phyloP scores from a whole-genome alignment of 345 rosid genomes.

The Turritis glabra region DNA sequence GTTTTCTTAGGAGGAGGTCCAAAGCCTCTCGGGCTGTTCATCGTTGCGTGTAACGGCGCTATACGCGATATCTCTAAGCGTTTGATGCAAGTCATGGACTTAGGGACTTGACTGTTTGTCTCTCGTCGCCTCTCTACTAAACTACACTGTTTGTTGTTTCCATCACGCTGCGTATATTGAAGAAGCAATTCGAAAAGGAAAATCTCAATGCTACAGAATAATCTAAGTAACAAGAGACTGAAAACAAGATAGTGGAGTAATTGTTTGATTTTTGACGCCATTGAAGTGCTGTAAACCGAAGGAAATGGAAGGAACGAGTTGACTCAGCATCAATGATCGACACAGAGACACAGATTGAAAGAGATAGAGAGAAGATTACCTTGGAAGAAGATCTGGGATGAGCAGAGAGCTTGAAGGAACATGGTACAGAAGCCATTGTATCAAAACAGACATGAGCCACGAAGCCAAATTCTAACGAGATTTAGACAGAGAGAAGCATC shows the following conservation, averaged over 20 bases:
- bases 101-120: constrained; percentile 5
- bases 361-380: constrained; percentile 26
- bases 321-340: not conserved
- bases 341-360: not conserved
- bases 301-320: not conserved
- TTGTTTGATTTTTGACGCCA: not conserved
- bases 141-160: constrained; percentile 11
- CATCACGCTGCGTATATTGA: constrained; percentile 12
- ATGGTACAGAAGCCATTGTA: constrained; percentile 37
- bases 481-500: constrained; percentile 12
- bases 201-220: not conserved
- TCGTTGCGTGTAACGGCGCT: constrained; percentile 50
- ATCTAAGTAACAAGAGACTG: not conserved
- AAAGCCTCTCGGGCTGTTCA: constrained; percentile 78
- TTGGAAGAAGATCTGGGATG: constrained; percentile 32
- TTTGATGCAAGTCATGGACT: constrained; percentile 34
- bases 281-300: not conserved
- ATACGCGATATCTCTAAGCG: constrained; percentile 22
- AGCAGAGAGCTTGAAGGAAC: constrained; percentile 35
- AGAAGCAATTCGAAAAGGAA: not conserved
- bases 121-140: constrained; percentile 11
- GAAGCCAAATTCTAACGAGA: not conserved
- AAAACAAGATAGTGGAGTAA: not conserved
- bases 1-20: constrained; percentile 63
- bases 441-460: constrained; percentile 5